Conservation (phyloP, 176 grass and related monocot species). For the Zea luxurians region DNA sequence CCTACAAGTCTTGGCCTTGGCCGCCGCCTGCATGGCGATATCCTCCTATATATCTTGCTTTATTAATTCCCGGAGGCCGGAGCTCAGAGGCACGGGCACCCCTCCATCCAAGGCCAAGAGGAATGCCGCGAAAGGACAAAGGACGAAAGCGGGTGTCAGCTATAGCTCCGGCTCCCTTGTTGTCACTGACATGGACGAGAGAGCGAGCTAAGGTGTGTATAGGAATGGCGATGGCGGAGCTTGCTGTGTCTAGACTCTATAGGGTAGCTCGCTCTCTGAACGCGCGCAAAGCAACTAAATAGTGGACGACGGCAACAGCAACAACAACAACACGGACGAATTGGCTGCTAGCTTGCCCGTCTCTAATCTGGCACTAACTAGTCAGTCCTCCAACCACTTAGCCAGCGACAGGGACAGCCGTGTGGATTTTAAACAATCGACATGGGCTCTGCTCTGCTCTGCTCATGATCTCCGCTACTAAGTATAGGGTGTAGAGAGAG, state of each 20-base stretch:
- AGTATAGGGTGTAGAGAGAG: too few species aligned
- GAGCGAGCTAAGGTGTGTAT: too few species aligned
- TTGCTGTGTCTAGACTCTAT: neutral
- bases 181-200: neutral
- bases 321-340: constrained; percentile 30
- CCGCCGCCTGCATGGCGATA: constrained; percentile 60
- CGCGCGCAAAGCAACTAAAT: constrained; percentile 54
- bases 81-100: constrained; percentile 13
- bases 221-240: constrained; percentile 24
- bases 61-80: constrained; percentile 25
- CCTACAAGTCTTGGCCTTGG: constrained; percentile 56
- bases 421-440: constrained; percentile 1
- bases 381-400: constrained; percentile 47
- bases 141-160: constrained; percentile 41
- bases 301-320: neutral
- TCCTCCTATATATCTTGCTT: constrained; percentile 24
- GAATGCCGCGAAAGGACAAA: constrained; percentile 46
- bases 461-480: neutral
- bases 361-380: constrained; percentile 50
- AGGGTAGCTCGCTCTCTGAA: constrained; percentile 4
- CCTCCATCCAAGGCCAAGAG: neutral
- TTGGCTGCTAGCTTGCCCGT: constrained; percentile 13
- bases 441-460: constrained; percentile 40
- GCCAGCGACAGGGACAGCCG: constrained; percentile 3
- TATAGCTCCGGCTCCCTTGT: constrained; percentile 24